A percentile compares a stretch with the other conserved stretches of the same genome.
Evolutionary conservation across 2,329 filamentous ascomycete species (phyloP).

Genomic region (Zalaria sp.): DNA sequence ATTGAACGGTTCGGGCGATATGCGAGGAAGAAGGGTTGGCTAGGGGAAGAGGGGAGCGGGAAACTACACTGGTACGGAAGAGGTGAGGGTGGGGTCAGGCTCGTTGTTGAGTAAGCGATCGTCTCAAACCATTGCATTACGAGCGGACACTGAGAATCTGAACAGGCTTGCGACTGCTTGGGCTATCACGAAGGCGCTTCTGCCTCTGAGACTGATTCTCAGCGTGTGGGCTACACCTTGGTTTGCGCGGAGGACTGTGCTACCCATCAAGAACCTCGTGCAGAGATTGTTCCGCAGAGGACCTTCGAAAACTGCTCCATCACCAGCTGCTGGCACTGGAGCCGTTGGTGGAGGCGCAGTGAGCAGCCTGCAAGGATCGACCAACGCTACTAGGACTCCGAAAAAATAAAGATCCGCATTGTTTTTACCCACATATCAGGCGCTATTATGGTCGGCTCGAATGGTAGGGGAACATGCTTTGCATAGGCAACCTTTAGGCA

Average conservation of each 20-base stretch:
- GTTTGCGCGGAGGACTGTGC: conserved; percentile 38
- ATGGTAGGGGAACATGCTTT: too few relatives aligned
- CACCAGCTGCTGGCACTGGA: not conserved
- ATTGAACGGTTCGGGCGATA: conserved; percentile 65
- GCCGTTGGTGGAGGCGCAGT: not conserved
- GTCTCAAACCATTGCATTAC: conserved; percentile 4
- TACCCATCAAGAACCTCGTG: conserved; percentile 2
- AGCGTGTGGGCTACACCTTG: conserved; percentile 87
- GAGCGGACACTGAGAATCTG: not conserved
- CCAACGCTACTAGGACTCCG: too few relatives aligned
- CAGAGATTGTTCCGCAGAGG: not conserved
- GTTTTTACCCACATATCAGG: not conserved
- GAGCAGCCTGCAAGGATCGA: not conserved
- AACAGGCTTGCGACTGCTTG: conserved; percentile 66
- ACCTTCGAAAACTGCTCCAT: not conserved
- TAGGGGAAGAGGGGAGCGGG: conserved; percentile 26
- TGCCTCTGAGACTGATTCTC: conserved; percentile 61
- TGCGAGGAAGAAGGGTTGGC: conserved; percentile 69
- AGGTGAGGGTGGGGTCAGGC: conserved; percentile 28
- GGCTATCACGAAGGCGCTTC: conserved; percentile 71
- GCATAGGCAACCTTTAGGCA: too few relatives aligned
- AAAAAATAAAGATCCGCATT: not conserved
- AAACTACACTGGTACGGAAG: not conserved
- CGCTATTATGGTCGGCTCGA: too few relatives aligned
- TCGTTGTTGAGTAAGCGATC: conserved; percentile 37